Conservation (phyloP, 139 green algal species). For the Limnomonas spitsbergensis region DNA sequence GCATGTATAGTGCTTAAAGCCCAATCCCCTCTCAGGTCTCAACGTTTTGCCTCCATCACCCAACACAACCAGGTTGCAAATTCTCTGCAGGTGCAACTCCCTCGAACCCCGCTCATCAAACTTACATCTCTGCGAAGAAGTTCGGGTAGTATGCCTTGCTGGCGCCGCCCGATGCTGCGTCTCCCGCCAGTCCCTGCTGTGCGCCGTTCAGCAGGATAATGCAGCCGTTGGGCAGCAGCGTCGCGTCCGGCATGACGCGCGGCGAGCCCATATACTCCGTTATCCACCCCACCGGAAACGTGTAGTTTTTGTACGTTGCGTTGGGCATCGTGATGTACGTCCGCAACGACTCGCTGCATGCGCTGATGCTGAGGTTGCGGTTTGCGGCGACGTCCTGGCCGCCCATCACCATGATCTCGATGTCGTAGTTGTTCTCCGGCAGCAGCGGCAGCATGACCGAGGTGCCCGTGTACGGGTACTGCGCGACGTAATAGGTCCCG, state of each 20-base stretch:
- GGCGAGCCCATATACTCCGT: background rate
- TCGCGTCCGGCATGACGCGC: conserved; percentile 28
- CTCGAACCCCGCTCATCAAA: too few relatives aligned
- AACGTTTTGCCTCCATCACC: too few relatives aligned
- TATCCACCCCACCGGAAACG: conserved; percentile 9
- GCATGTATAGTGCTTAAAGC: too few relatives aligned
- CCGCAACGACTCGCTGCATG: conserved; percentile 5
- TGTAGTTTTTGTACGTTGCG: background rate
- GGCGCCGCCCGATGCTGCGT: conserved; percentile 12
- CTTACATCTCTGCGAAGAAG: conserved; percentile 29
- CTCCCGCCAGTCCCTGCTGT: conserved; percentile 19
- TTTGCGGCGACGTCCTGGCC: conserved; percentile 1
- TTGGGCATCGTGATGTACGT: conserved; percentile 1
- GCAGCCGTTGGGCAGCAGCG: conserved; percentile 39
- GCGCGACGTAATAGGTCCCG: too few relatives aligned
- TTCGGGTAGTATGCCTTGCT: conserved; percentile 27
- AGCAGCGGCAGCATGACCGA: conserved; percentile 24
- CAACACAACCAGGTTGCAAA: too few relatives aligned
- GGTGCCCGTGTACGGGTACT: conserved; percentile 33
- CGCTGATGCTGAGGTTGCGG: conserved; percentile 2
- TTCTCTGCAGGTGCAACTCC: too few relatives aligned
- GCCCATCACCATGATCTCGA: conserved; percentile 32
- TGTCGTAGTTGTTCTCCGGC: conserved; percentile 22
- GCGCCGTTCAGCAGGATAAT: conserved; percentile 31
- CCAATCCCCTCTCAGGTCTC: too few relatives aligned